These are phyloP conservation scores for Backusella tarrabulga DNA, from an alignment of 192 early-diverging fungal species.

Conservation along the genomic window DNA sequence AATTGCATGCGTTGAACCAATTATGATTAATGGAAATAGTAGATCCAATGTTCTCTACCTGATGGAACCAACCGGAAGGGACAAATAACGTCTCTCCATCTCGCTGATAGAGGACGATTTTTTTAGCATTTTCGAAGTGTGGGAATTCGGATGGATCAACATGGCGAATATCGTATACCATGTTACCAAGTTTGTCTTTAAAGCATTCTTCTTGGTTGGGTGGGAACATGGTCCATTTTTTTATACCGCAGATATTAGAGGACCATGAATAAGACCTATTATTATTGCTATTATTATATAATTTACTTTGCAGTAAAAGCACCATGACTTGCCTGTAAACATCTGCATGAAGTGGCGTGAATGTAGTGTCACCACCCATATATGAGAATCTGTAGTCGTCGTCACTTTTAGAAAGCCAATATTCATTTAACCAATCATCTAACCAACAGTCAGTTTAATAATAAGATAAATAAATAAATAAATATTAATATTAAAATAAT, in stretches of 20 bases:
- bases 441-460: slow-evolving; percentile 14
- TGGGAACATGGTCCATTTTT: slow-evolving; percentile 68
- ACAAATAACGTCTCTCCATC: slow-evolving; percentile 72
- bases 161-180: slow-evolving; percentile 55
- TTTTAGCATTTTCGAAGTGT: slow-evolving; percentile 41
- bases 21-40: slow-evolving; percentile 81
- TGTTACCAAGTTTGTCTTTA: slow-evolving; percentile 51
- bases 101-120: slow-evolving; percentile 53
- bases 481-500: not conserved
- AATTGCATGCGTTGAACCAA: slow-evolving; percentile 67
- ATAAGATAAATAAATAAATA: not conserved
- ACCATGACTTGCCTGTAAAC: slow-evolving; percentile 53
- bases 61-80: slow-evolving; percentile 75
- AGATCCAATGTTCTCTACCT: slow-evolving; percentile 65
- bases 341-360: slow-evolving; percentile 76
- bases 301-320: not conserved
- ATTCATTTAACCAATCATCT: slow-evolving; percentile 75
- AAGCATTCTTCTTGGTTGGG: slow-evolving; percentile 63
- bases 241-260: slow-evolving; percentile 68
- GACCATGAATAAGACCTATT: slow-evolving; percentile 72
- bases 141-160: slow-evolving; percentile 51
- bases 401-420: slow-evolving; percentile 48
- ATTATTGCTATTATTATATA: not conserved
- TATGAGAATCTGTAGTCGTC: slow-evolving; percentile 78
- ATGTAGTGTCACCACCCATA: slow-evolving; percentile 67